Evolutionary conservation across 306 rosid species (phyloP), one percentile per base, ranked within the genome.

Genomic region (Vicia faba): DNA sequence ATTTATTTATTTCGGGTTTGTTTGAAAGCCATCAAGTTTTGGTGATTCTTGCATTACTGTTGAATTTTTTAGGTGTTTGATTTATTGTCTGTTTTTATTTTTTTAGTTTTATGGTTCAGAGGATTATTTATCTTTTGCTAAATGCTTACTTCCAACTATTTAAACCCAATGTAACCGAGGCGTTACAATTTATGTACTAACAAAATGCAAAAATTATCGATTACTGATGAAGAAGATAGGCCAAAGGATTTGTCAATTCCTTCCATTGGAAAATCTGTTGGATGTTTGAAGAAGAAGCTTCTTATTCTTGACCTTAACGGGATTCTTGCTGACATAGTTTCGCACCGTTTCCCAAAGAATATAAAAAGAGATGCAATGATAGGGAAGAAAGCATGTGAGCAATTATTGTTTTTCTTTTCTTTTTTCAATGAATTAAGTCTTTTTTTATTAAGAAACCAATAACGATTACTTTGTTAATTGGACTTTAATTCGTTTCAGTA

Each of bases 251-350:
- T 45, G 55, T 53, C 36, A 69, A 62, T 69, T 66, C 77, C 91
- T 50, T 50, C 72, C 65, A 49, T 62, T 13, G 81, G 76, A 72
- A 36, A 48, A 38, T 75, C 77, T 1, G 8, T 36, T 33, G 16
- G 19, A 40, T 45, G 51, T 35, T 66, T 62, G 69, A 87, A 79
- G 88, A 84, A 86, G 53, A 89, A 81, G 66, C 96, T 92, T 80
- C 84, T 92, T 18, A 64, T 92, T 81, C 96, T 92, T 75, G 98
- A 92, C 59, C 5, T 92, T 44, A 92, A 89, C 69, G 96, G 98
- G 61, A 66, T 92, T 71, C 88, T 92, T 59, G 96, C 70, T 1
- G 95, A 92, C 75, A 59, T 92, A 33, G 91, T 89, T 72, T 60
- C 61, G 7, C 75, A 88, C 20, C 86, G 80, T 53, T 28, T 13